These are phyloP conservation scores for Colletotrichum camelliae DNA, from an alignment of 2,329 filamentous ascomycete genomes.

Conservation along the genomic window DNA sequence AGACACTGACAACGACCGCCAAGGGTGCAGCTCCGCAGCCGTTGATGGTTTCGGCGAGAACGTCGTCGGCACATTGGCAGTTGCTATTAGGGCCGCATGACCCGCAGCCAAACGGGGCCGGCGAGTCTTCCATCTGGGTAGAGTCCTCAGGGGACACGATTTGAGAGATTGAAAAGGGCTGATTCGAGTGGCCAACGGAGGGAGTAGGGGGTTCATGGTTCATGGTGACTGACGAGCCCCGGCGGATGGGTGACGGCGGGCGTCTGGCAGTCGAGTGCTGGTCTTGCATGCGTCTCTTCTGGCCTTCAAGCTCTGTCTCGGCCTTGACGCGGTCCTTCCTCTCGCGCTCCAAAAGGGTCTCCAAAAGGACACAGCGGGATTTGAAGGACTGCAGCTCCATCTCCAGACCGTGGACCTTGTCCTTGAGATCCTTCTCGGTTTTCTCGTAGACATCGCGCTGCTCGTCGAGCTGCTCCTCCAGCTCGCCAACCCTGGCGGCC, in stretches of 20 bases:
- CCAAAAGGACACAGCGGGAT: slow-evolving; percentile 64
- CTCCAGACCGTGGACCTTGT: slow-evolving; percentile 65
- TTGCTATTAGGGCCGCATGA: slow-evolving; percentile 57
- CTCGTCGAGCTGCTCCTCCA: slow-evolving; percentile 71
- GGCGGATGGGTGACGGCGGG: slow-evolving; percentile 19
- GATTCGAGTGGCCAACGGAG: slow-evolving; percentile 37
- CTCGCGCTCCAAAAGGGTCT: slow-evolving; percentile 67
- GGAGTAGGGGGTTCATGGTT: slow-evolving; percentile 28
- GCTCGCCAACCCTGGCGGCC: slow-evolving; percentile 80
- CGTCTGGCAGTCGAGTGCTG: slow-evolving; percentile 26
- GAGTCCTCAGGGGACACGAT: slow-evolving; percentile 61
- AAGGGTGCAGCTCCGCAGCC: slow-evolving; percentile 70
- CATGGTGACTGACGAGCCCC: background rate
- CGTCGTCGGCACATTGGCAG: slow-evolving; percentile 66
- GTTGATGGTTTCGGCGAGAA: slow-evolving; percentile 55
- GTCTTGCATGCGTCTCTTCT: slow-evolving; percentile 20
- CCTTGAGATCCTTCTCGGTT: slow-evolving; percentile 60
- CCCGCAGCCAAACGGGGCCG: slow-evolving; percentile 55
- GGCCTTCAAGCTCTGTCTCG: slow-evolving; percentile 43
- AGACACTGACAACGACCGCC: slow-evolving; percentile 70
- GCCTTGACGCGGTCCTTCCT: slow-evolving; percentile 52
- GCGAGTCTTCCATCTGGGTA: slow-evolving; percentile 34
- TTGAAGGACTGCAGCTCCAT: slow-evolving; percentile 70
- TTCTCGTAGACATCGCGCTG: slow-evolving; percentile 63
- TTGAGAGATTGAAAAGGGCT: slow-evolving; percentile 61